Conservation (phyloP, 257 asterid species). For the Solanum stenotomum region DNA sequence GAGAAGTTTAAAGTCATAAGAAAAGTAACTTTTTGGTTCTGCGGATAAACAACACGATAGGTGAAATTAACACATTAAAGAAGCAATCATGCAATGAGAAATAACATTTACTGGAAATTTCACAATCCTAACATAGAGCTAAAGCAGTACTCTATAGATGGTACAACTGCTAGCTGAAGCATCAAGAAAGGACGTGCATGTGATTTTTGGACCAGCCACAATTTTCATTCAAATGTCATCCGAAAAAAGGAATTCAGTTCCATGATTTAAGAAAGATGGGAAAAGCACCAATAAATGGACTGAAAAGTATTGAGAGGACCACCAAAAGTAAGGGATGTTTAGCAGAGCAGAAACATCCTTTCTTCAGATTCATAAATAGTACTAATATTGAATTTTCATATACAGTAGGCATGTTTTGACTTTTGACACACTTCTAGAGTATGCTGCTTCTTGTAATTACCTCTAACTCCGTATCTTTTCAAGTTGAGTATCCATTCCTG, state of each 20-base stretch:
- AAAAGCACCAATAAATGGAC: not conserved
- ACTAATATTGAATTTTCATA: not conserved
- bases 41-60: not conserved
- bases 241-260: not conserved
- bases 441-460: not conserved
- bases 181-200: not conserved
- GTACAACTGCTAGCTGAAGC: not conserved
- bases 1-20: not conserved
- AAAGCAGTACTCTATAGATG: not conserved
- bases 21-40: not conserved
- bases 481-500: not conserved
- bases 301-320: not conserved
- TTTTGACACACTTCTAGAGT: not conserved
- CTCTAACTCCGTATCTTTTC: not conserved
- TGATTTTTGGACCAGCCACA: not conserved
- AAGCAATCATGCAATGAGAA: not conserved
- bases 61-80: not conserved
- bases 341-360: not conserved
- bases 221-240: not conserved
- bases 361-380: not conserved
- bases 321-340: not conserved
- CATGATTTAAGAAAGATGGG: not conserved
- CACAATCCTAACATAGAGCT: not conserved
- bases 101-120: not conserved
- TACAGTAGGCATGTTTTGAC: not conserved